phyloP scores from a whole-genome alignment of 441 rosid species.

The Populus trichocarpa region DNA sequence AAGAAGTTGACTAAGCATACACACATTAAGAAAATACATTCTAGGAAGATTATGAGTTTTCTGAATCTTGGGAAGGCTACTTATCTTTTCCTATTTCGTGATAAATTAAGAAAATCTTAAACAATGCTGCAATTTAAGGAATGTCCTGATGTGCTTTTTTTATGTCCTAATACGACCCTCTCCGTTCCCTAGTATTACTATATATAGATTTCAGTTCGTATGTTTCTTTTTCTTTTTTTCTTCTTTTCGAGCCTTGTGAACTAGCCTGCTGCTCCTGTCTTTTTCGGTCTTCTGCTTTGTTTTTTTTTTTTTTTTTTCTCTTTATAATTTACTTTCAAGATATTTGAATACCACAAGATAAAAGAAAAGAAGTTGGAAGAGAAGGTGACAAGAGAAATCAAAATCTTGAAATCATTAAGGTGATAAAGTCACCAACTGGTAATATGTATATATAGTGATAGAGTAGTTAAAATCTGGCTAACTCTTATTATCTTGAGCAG shows the following conservation, averaged over 20 bases:
- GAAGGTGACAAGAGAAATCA: constrained; percentile 52
- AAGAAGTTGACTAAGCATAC: background rate
- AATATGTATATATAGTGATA: constrained; percentile 59
- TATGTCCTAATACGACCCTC: too few relatives aligned
- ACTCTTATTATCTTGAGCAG: constrained; percentile 75
- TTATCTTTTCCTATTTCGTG: background rate
- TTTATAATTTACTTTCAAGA: constrained; percentile 10
- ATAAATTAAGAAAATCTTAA: background rate
- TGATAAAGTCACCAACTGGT: constrained; percentile 63
- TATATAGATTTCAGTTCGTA: too few relatives aligned
- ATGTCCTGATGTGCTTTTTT: too few relatives aligned
- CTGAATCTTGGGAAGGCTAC: background rate
- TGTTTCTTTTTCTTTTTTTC: too few relatives aligned
- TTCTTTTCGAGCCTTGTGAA: too few relatives aligned
- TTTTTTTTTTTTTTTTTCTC: too few relatives aligned
- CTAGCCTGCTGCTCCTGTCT: too few relatives aligned
- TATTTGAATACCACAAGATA: constrained; percentile 7
- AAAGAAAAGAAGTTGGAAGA: constrained; percentile 16
- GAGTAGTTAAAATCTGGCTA: constrained; percentile 78
- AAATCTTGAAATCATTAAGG: constrained; percentile 70
- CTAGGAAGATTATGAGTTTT: background rate
- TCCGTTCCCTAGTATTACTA: too few relatives aligned
- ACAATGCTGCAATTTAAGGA: background rate
- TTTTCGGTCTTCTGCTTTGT: too few relatives aligned
- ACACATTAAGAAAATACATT: background rate